A percentile compares a stretch with the other conserved stretches of the same genome.
These are phyloP conservation scores for Ceratobasidium sp. DNA, from an alignment of 1,284 basidiomycete species.

Conservation along the genomic window DNA sequence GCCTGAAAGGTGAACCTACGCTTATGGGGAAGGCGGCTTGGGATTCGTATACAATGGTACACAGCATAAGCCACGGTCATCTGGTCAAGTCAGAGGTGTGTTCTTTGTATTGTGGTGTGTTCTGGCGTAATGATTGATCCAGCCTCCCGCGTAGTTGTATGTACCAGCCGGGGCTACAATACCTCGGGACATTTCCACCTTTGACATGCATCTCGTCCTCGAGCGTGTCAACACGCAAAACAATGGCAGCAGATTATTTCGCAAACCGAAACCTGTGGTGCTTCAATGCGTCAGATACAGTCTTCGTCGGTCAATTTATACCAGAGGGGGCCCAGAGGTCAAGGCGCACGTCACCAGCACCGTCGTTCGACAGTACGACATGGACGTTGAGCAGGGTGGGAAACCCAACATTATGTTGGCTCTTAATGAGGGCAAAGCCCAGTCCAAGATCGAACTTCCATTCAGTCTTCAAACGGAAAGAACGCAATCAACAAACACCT, in stretches of 20 bases:
- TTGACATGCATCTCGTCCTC: not conserved
- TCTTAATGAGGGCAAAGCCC: not conserved
- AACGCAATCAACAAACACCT: not conserved
- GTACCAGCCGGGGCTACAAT: not conserved
- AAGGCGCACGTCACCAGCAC: not conserved
- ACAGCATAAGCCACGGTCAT: not conserved
- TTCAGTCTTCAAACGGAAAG: constrained; percentile 11
- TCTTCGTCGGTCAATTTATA: not conserved
- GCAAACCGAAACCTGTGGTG: not conserved
- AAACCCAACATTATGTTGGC: not conserved
- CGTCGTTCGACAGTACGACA: not conserved
- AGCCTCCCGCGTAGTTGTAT: not conserved
- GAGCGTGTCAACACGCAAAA: not conserved
- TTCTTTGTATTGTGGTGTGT: too few relatives aligned
- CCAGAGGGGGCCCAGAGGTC: not conserved
- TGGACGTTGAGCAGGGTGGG: not conserved
- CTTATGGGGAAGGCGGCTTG: not conserved
- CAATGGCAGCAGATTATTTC: not conserved
- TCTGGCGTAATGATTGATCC: not conserved
- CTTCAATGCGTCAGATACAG: not conserved
- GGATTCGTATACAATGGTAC: not conserved
- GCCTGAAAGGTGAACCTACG: too few relatives aligned
- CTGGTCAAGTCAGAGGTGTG: constrained; percentile 2
- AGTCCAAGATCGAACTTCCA: not conserved
- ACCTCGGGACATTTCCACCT: not conserved